Evolutionary conservation across 371 early-diverging fungal genomes (phyloP).

Genomic region (Entomophthora muscae): DNA sequence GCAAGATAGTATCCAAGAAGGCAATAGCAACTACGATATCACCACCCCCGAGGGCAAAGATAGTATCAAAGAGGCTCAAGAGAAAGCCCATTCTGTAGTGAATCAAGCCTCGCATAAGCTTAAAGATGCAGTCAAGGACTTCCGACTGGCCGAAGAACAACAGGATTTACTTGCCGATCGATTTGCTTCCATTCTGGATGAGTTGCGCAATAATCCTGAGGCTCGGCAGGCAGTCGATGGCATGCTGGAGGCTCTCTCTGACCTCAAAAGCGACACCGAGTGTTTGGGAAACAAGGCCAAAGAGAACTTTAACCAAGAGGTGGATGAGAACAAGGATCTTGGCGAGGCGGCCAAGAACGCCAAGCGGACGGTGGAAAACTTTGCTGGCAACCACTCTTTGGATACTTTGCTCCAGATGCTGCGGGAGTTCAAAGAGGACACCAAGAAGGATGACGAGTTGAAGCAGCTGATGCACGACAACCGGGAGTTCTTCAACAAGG

Average conservation of each 20-base stretch:
- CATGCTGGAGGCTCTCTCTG: constrained; percentile 13
- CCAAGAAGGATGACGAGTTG: constrained; percentile 16
- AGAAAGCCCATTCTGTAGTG: constrained; percentile 13
- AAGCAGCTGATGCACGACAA: constrained; percentile 12
- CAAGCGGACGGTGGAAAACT: constrained; percentile 20
- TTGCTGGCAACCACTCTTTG: constrained; percentile 17
- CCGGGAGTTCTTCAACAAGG: constrained; percentile 13
- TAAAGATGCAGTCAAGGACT: neutral
- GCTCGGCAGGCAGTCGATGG: constrained; percentile 18
- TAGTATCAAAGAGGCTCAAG: constrained; percentile 6
- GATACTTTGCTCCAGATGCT: constrained; percentile 15
- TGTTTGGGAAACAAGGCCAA: neutral
- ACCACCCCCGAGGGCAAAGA: constrained; percentile 6
- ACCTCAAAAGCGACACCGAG: constrained; percentile 12
- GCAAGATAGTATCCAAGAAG: neutral
- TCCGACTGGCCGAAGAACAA: constrained; percentile 10
- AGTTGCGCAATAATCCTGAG: constrained; percentile 17
- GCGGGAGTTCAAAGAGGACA: constrained; percentile 12
- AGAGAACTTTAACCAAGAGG: constrained; percentile 4
- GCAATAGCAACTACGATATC: neutral
- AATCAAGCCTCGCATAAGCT: constrained; percentile 12
- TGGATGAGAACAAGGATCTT: constrained; percentile 9
- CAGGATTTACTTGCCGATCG: constrained; percentile 10
- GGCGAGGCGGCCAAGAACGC: constrained; percentile 16
- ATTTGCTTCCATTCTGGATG: constrained; percentile 12